Evolutionary conservation across 257 asterid species (phyloP), one percentile per base, ranked within the genome.

Genomic region (Lithospermum erythrorhizon): DNA sequence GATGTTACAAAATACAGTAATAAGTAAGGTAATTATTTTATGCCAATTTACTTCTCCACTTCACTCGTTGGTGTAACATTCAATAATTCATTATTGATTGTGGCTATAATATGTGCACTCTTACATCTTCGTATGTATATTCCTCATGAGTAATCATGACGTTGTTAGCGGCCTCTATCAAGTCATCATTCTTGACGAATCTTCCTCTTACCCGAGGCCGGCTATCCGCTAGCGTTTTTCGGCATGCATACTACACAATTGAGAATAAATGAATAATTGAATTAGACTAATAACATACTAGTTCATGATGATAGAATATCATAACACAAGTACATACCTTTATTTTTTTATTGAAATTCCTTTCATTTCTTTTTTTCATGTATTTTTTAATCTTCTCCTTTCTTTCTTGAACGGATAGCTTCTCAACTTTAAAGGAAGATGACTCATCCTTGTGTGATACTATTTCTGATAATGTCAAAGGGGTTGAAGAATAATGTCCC

Each of bases 161-260:
- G 53, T 70, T 61, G 68, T 84, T 79, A 13, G 75, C 68, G 18
- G 69, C 55, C 55, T 68, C 82, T 84, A 54, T 83, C 83, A 29
- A 64, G 59, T 84, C 95, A 27, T 89, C 94, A 30, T 86, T 80
- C 78, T 87, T 89, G 0, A 95, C 91, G 52, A 89, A 89, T 74
- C 97, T 78, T 61, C 97, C 97, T 73, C 95, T 75, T 14, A 89
- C 95, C 7, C 97, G 76, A 17, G 97, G 97, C 72, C 97, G 74
- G 64, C 95, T 86, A 66, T 89, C 97, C 55, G 97, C 97, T 14
- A 89, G 82, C 48, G 94, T 89, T 78, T 89, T 89, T 53, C 97
- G 87, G 70, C 97, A 89, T 15, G 95, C 95, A 71, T 89, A 89
- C 97, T 89, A 81, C 79, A 73, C 7, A 23, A 57, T 62, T 13